Evolutionary conservation across 169 alveolate genomes (phyloP).

Genomic region (Eimeria zaria): DNA sequence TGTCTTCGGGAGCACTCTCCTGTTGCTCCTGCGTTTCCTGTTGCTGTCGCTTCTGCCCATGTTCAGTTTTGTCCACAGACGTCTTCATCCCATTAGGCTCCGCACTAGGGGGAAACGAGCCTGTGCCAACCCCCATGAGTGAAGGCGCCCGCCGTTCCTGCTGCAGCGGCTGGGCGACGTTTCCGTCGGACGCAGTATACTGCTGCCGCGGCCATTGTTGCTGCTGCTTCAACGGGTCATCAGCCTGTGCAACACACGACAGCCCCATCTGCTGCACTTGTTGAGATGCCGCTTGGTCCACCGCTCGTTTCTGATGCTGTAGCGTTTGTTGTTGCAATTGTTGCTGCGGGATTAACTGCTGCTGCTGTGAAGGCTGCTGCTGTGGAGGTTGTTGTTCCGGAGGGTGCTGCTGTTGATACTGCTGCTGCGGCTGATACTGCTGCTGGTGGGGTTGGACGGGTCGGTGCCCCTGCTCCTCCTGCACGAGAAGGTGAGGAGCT

Average conservation of each 20-base stretch:
- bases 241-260: neutral
- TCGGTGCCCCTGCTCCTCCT: neutral
- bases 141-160: constrained; percentile 47
- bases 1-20: constrained; percentile 6
- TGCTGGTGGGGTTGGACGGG: constrained; percentile 36
- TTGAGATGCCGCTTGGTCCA: constrained; percentile 10
- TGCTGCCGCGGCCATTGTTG: constrained; percentile 61
- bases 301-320: constrained; percentile 34
- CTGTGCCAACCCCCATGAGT: constrained; percentile 59
- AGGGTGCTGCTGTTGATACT: neutral
- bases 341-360: constrained; percentile 19
- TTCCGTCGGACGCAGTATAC: constrained; percentile 5
- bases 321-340: neutral
- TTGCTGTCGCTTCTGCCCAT: constrained; percentile 45
- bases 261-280: constrained; percentile 44
- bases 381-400: neutral
- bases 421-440: constrained; percentile 16
- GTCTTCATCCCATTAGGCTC: neutral
- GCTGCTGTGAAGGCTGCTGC: constrained; percentile 29
- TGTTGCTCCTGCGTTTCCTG: constrained; percentile 43
- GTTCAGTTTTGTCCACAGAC: constrained; percentile 26
- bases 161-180: neutral
- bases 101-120: constrained; percentile 64
- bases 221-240: neutral
- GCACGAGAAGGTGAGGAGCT: neutral